Base-by-base conservation (phyloP, 129 eudicot genomes). In the Chrysanthemum makinoi region DNA sequence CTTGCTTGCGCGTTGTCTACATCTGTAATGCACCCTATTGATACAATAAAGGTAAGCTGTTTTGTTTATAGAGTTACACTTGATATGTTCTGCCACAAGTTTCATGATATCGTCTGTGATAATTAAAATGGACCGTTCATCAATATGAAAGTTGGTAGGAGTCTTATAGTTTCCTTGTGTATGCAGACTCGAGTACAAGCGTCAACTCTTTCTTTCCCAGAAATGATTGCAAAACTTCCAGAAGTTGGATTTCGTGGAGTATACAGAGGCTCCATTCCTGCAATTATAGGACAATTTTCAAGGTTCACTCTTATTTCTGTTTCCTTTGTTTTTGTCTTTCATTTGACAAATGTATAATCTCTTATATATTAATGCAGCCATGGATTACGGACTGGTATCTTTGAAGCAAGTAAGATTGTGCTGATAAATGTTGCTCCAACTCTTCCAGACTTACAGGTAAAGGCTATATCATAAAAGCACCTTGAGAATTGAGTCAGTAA, bases 1-100 rank as follows among this genome's bases (percentile, higher is more conserved):
- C 97, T 94, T 66, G 85, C 99, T 14, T 85, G 86, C 84, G 99
- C 97, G n/a, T 78, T 94, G 17, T 94, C 99, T 3, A 87, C 97
- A 13, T 73, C 97, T 48, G 81, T 84, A 60, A 59, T 94, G 96
- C 95, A 94, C 72, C 99, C 99, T 15, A 81, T 94, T 66, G 99
- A 94, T 79, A 90, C 97, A 18, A 79, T 94, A 62, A 94, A 94
- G 90, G 99, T 77, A 82, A 52, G 35, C 56, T 56, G 47, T 52
- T 54, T 24, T 1, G 5, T 75, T 57, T 22, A 5, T 52, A 43
- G 14, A 44, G 48, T 55, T 62, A 61, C 44, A 58, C 15, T 35
- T 46, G 28, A 53, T n/a, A 8, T 10, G 4, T 55, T 33, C 17
- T 7, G 39, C 55, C 60, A 14, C 24, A 22, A 46, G 12, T 56